A percentile compares a stretch with the other conserved stretches of the same genome.
phyloP scores from a whole-genome alignment of 1,139 yeast species.

The Suhomyces choctaworum region DNA sequence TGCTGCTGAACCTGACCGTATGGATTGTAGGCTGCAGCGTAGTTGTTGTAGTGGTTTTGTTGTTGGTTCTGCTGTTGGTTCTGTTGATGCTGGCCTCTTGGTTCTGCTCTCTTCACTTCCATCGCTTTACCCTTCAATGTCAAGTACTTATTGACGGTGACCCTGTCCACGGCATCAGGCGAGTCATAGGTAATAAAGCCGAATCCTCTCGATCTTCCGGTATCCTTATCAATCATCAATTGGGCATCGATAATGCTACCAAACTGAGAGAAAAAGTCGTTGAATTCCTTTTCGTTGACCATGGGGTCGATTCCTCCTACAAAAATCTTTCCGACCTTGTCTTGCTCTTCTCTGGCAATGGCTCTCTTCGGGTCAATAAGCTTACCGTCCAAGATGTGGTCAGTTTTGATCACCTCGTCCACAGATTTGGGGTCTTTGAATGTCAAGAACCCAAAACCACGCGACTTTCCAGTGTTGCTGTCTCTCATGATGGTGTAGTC shows the following conservation, averaged over 20 bases:
- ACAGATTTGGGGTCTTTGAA: constrained; percentile 82
- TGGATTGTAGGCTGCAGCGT: constrained; percentile 34
- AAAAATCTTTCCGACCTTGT: constrained; percentile 93
- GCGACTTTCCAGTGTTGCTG: constrained; percentile 81
- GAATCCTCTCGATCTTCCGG: constrained; percentile 96
- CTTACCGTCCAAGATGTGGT: constrained; percentile 92
- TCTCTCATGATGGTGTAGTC: constrained; percentile 97
- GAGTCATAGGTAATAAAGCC: constrained; percentile 97
- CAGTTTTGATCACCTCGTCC: constrained; percentile 82
- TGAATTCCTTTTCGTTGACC: constrained; percentile 90
- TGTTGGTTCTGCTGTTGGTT: constrained; percentile 18
- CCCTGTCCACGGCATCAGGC: constrained; percentile 93
- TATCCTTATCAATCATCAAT: constrained; percentile 95
- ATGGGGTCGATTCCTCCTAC: constrained; percentile 98
- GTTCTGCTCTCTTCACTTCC: constrained; percentile 98
- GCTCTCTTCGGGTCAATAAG: constrained; percentile 98
- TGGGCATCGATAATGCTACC: constrained; percentile 97
- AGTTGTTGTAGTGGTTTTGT: constrained; percentile 28
- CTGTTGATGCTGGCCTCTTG: constrained; percentile 61
- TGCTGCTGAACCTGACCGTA: constrained; percentile 32
- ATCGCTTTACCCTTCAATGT: constrained; percentile 86
- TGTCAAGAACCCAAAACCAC: constrained; percentile 96
- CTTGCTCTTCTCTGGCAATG: constrained; percentile 97
- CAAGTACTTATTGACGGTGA: constrained; percentile 78
- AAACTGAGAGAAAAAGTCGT: constrained; percentile 82